phyloP scores from a whole-genome alignment of 352 stramenopile species.

The Pythium phragmitis region DNA sequence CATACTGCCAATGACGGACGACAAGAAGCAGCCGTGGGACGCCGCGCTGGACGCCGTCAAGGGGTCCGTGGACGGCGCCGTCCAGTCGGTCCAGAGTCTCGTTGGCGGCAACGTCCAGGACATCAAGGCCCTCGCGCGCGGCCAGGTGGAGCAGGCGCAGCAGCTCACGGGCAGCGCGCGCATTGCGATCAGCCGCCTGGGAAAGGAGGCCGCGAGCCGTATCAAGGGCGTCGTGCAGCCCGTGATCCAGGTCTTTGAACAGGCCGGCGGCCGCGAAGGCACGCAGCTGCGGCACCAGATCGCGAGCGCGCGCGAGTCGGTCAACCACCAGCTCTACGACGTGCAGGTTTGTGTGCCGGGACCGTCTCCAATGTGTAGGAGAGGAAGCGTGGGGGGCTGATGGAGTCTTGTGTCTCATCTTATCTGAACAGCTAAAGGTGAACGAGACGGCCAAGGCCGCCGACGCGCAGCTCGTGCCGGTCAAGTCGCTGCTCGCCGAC shows the following conservation, averaged over 20 bases:
- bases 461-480: slow-evolving; percentile 58
- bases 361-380: no score
- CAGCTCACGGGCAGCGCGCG: slow-evolving; percentile 63
- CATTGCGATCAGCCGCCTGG: slow-evolving; percentile 37
- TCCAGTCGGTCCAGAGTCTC: slow-evolving; percentile 47
- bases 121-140: slow-evolving; percentile 39
- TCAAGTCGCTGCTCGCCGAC: slow-evolving; percentile 44
- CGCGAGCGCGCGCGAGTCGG: slow-evolving; percentile 36
- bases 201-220: slow-evolving; percentile 40
- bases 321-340: slow-evolving; percentile 68
- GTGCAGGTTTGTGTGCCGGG: slow-evolving; percentile 29
- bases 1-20: slow-evolving; percentile 16
- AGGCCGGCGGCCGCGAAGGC: slow-evolving; percentile 58
- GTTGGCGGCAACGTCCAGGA: slow-evolving; percentile 40
- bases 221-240: slow-evolving; percentile 44
- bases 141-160: slow-evolving; percentile 50
- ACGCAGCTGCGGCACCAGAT: slow-evolving; percentile 68
- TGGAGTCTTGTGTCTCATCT: background rate
- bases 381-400: background rate
- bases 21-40: slow-evolving; percentile 67
- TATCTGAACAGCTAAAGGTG: slow-evolving; percentile 34
- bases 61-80: slow-evolving; percentile 50
- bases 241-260: slow-evolving; percentile 61
- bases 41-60: slow-evolving; percentile 37
- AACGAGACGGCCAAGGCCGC: slow-evolving; percentile 55